Conservation (phyloP, 2,329 filamentous ascomycete species). For the Aspergillus sp. region DNA sequence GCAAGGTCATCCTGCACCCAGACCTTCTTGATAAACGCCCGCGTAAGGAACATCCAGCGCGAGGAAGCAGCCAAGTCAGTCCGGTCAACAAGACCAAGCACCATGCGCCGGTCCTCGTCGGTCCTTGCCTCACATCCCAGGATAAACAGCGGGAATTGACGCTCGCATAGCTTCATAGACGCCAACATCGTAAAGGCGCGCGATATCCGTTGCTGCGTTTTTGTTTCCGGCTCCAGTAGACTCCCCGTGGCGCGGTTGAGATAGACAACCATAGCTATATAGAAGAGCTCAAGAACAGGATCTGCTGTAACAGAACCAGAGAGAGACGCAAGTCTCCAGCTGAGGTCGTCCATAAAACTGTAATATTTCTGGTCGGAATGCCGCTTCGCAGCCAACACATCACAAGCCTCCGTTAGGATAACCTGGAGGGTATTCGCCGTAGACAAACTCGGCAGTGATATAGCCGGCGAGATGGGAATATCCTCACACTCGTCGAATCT, state of each 20-base stretch:
- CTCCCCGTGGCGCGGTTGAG: conserved; percentile 2
- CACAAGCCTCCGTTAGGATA: conserved; percentile 3
- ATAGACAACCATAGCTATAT: conserved; percentile 9
- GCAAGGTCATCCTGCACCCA: conserved; percentile 17
- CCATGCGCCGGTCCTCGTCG: conserved; percentile 1
- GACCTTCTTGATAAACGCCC: conserved; percentile 1
- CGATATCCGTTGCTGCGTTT: neutral
- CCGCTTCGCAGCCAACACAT: neutral
- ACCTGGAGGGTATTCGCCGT: too few species aligned
- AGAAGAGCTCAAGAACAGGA: conserved; percentile 1
- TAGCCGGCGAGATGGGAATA: too few species aligned
- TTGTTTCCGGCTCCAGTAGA: neutral
- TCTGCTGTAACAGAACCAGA: neutral
- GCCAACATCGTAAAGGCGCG: conserved; percentile 2
- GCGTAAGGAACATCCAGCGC: conserved; percentile 2
- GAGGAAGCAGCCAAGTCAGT: conserved; percentile 5
- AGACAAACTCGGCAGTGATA: too few species aligned
- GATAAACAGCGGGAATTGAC: conserved; percentile 13
- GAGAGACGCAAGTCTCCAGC: neutral
- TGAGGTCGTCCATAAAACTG: neutral
- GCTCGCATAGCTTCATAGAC: conserved; percentile 1
- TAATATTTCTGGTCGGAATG: neutral
- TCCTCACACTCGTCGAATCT: too few species aligned
- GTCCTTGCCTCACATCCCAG: conserved; percentile 11
- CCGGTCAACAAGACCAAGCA: conserved; percentile 9